These are phyloP conservation scores for Hypomyces rosellus DNA, from an alignment of 2,329 filamentous ascomycete genomes.

Conservation along the genomic window DNA sequence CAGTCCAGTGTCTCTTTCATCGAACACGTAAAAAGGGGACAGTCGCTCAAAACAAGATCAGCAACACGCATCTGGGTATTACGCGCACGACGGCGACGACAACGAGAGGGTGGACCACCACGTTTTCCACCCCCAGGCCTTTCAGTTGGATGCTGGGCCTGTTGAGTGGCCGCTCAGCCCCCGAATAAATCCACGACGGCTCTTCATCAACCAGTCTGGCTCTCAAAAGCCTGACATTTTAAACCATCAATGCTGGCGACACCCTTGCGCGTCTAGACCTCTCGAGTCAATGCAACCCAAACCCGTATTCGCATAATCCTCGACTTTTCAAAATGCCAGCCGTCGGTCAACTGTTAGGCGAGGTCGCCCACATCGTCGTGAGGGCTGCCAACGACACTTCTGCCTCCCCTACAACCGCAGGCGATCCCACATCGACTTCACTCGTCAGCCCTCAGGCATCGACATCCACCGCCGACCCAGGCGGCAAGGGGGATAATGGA, in stretches of 20 bases:
- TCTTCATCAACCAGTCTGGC: too few relatives aligned
- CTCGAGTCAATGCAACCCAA: constrained; percentile 4
- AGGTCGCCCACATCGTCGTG: constrained; percentile 31
- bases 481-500: constrained; percentile 18
- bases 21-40: too few relatives aligned
- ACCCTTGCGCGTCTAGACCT: constrained; percentile 4
- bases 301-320: background rate
- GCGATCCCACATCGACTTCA: background rate
- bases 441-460: constrained; percentile 13
- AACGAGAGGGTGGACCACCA: too few relatives aligned
- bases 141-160: too few relatives aligned
- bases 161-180: too few relatives aligned
- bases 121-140: too few relatives aligned
- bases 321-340: constrained; percentile 25
- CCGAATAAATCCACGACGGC: too few relatives aligned
- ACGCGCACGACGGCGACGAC: too few relatives aligned
- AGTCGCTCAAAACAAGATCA: too few relatives aligned
- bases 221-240: too few relatives aligned
- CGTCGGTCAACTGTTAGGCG: constrained; percentile 30
- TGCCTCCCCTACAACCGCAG: constrained; percentile 12
- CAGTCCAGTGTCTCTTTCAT: too few relatives aligned
- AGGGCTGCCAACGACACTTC: constrained; percentile 21
- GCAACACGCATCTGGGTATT: too few relatives aligned
- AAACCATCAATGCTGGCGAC: constrained; percentile 7
- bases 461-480: constrained; percentile 15